Evolutionary conservation across 1,284 basidiomycete species (phyloP).

Genomic region (Trichosporon sp.): DNA sequence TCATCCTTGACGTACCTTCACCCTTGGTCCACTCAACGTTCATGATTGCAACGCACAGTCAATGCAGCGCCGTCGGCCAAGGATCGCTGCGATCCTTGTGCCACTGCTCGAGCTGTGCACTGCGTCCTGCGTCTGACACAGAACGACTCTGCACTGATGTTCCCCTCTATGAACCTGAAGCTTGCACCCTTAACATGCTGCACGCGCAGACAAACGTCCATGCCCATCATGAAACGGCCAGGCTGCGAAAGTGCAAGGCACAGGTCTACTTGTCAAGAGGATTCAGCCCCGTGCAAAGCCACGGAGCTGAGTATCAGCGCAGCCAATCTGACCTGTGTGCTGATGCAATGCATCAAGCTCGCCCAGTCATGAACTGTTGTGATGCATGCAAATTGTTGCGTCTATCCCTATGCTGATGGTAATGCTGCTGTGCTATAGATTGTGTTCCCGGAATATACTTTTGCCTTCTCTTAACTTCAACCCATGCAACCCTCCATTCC

Average conservation of each 20-base stretch:
- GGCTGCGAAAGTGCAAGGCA: background rate
- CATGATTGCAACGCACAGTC: background rate
- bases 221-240: constrained; percentile 4
- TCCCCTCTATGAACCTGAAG: background rate
- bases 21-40: background rate
- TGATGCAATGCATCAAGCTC: background rate
- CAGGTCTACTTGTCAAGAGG: background rate
- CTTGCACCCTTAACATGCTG: background rate
- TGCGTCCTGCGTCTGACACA: background rate
- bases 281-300: background rate
- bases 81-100: background rate
- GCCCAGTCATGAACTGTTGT: background rate
- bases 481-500: background rate
- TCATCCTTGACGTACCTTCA: background rate
- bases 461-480: background rate
- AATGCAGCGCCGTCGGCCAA: background rate
- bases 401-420: background rate
- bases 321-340: background rate
- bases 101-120: background rate
- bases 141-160: background rate
- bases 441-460: background rate
- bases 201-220: background rate
- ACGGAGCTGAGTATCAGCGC: background rate
- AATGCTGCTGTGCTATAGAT: background rate
- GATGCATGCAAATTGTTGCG: background rate